Evolutionary conservation across 225 moss, liverwort and hornwort species (phyloP).

Genomic region (Ulota crispa): DNA sequence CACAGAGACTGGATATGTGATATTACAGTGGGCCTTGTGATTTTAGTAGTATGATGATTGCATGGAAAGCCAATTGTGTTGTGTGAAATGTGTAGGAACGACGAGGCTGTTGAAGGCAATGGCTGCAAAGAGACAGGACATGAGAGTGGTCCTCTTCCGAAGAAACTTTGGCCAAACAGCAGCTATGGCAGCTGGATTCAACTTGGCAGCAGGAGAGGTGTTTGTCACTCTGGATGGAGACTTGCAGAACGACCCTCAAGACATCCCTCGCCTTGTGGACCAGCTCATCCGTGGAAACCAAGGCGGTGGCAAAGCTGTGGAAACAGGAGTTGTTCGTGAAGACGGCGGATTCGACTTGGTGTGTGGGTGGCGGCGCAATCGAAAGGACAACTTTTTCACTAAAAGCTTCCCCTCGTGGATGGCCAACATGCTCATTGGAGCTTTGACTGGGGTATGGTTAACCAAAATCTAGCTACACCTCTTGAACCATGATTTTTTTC

Average conservation of each 20-base stretch:
- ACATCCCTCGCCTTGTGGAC: slow-evolving; percentile 46
- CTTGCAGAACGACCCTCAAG: slow-evolving; percentile 58
- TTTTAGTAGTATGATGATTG: not conserved
- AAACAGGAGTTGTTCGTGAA: slow-evolving; percentile 42
- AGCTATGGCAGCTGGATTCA: slow-evolving; percentile 61
- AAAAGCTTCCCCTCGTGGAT: slow-evolving; percentile 45
- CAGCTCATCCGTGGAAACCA: slow-evolving; percentile 36
- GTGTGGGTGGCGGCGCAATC: slow-evolving; percentile 53
- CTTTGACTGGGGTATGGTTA: slow-evolving; percentile 42
- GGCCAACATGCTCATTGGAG: slow-evolving; percentile 51
- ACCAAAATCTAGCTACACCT: no score
- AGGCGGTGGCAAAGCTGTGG: slow-evolving; percentile 21
- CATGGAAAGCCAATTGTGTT: not conserved
- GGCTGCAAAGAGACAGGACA: slow-evolving; percentile 49
- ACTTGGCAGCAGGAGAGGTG: slow-evolving; percentile 47
- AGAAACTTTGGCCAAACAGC: slow-evolving; percentile 63
- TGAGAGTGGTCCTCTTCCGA: slow-evolving; percentile 48
- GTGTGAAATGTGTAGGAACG: slow-evolving; percentile 32
- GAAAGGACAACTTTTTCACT: slow-evolving; percentile 42
- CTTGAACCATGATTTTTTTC: not conserved
- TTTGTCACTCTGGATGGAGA: slow-evolving; percentile 60
- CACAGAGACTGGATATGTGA: no score
- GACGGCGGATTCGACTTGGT: slow-evolving; percentile 63
- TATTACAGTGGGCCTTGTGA: no score
- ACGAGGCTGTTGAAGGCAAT: slow-evolving; percentile 45